A percentile compares a stretch with the other conserved stretches of the same genome.
Conservation (phyloP, 2,329 filamentous ascomycete genomes). For the Beauveria varroae region DNA sequence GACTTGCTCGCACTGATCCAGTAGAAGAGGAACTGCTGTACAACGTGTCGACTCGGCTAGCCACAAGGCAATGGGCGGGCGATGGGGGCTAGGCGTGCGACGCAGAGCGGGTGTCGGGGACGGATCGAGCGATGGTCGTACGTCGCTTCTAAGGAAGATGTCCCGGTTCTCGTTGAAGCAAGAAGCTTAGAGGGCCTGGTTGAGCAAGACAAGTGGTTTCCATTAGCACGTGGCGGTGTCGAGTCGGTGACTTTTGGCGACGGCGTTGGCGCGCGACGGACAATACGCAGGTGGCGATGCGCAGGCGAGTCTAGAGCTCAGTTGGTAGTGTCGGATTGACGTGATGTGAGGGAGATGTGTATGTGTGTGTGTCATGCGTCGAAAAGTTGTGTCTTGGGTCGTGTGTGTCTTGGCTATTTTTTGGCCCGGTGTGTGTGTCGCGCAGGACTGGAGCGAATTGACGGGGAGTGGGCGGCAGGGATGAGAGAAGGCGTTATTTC, state of each 20-base stretch:
- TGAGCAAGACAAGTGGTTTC: not conserved
- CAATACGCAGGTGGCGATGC: not conserved
- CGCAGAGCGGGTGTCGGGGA: not conserved
- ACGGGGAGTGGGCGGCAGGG: not conserved
- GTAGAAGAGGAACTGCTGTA: not conserved
- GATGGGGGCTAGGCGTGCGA: not conserved
- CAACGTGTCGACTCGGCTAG: constrained; percentile 3
- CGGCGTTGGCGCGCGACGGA: not conserved
- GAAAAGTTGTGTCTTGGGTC: not conserved
- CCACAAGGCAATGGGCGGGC: not conserved
- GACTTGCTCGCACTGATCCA: not conserved
- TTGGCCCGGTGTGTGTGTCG: not conserved
- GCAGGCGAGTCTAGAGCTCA: not conserved
- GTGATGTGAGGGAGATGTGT: not conserved
- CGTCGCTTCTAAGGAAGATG: not conserved
- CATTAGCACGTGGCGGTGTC: not conserved
- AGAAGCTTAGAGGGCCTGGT: not conserved
- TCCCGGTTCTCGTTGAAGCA: not conserved
- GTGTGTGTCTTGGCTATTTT: constrained; percentile 1
- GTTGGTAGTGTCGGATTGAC: not conserved
- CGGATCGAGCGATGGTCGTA: not conserved
- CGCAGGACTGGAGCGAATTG: not conserved
- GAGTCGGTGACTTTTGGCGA: not conserved
- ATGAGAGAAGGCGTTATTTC: not conserved
- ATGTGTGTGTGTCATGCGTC: not conserved